Percentiles rank a stretch among this genome's conserved stretches.
Conservation (phyloP, 139 green algal species). For the Auxenochlorella pyrenoidosa region DNA sequence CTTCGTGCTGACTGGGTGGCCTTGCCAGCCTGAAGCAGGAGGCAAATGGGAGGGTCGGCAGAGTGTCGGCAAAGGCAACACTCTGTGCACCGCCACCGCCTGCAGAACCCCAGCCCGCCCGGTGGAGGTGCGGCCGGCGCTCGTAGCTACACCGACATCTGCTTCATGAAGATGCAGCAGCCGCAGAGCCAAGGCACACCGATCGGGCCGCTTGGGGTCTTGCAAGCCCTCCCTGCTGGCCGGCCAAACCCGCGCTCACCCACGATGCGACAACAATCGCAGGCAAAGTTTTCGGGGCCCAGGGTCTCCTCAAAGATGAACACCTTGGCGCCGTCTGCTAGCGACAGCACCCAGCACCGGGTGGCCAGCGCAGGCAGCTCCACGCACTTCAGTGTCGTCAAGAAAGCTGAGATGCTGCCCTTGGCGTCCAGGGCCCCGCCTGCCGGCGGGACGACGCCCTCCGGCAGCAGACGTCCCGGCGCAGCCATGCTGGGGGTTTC, state of each 20-base stretch:
- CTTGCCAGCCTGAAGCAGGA: conserved; percentile 82
- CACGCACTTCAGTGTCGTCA: conserved; percentile 3
- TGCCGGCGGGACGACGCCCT: too few species aligned
- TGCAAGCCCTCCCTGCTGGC: background rate
- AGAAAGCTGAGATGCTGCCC: background rate
- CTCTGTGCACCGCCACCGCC: background rate
- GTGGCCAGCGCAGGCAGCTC: background rate
- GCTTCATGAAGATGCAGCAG: background rate
- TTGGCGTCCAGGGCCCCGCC: conserved; percentile 2
- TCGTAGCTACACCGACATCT: background rate
- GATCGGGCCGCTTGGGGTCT: background rate
- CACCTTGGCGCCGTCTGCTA: conserved; percentile 31
- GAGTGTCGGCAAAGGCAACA: conserved; percentile 5
- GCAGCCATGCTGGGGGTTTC: too few species aligned
- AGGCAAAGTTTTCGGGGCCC: conserved; percentile 45
- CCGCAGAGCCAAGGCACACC: background rate
- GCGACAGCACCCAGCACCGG: conserved; percentile 38
- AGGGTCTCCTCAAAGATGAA: conserved; percentile 57
- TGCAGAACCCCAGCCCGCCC: background rate
- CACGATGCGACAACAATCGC: conserved; percentile 89
- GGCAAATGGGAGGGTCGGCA: background rate
- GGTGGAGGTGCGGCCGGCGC: background rate
- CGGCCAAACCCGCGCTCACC: conserved; percentile 56
- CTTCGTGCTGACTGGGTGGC: conserved; percentile 82
- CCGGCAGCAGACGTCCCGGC: too few species aligned